phyloP scores from a whole-genome alignment of 2,329 filamentous ascomycete species.

The Sarocladium brachiariae region DNA sequence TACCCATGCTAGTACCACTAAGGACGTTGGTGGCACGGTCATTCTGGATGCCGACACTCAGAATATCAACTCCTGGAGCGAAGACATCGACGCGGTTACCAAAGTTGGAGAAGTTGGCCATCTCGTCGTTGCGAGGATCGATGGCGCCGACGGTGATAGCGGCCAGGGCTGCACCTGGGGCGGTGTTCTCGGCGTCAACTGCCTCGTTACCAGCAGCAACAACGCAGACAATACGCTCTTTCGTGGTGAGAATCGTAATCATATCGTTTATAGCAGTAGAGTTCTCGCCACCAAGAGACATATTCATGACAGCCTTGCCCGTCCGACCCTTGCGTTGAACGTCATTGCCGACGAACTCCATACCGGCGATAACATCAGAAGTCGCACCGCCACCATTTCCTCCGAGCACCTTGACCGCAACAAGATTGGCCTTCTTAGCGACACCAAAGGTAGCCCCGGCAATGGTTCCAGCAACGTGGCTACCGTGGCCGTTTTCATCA shows the following conservation, averaged over 20 bases:
- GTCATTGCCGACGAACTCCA: slow-evolving; percentile 48
- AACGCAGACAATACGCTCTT: slow-evolving; percentile 48
- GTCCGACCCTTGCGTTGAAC: slow-evolving; percentile 30
- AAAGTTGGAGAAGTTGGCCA: slow-evolving; percentile 53
- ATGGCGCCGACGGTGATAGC: slow-evolving; percentile 56
- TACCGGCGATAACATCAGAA: slow-evolving; percentile 46
- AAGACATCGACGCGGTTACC: slow-evolving; percentile 47
- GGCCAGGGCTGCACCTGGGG: slow-evolving; percentile 47
- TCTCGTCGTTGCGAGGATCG: slow-evolving; percentile 40
- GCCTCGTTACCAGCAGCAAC: slow-evolving; percentile 56
- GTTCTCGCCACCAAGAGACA: slow-evolving; percentile 49
- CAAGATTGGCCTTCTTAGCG: slow-evolving; percentile 47
- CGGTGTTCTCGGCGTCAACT: slow-evolving; percentile 41
- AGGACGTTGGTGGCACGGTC: slow-evolving; percentile 38
- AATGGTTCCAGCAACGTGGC: slow-evolving; percentile 57
- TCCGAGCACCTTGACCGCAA: slow-evolving; percentile 57
- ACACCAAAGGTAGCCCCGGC: slow-evolving; percentile 55
- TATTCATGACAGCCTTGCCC: slow-evolving; percentile 56
- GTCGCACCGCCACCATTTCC: slow-evolving; percentile 30
- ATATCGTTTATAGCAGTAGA: slow-evolving; percentile 49
- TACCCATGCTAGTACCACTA: slow-evolving; percentile 53
- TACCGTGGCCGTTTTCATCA: slow-evolving; percentile 57
- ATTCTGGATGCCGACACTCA: slow-evolving; percentile 44
- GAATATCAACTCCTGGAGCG: slow-evolving; percentile 47
- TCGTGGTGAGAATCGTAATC: slow-evolving; percentile 39